phyloP scores from a whole-genome alignment of 1,284 basidiomycete genomes.

The Ustilago curta region DNA sequence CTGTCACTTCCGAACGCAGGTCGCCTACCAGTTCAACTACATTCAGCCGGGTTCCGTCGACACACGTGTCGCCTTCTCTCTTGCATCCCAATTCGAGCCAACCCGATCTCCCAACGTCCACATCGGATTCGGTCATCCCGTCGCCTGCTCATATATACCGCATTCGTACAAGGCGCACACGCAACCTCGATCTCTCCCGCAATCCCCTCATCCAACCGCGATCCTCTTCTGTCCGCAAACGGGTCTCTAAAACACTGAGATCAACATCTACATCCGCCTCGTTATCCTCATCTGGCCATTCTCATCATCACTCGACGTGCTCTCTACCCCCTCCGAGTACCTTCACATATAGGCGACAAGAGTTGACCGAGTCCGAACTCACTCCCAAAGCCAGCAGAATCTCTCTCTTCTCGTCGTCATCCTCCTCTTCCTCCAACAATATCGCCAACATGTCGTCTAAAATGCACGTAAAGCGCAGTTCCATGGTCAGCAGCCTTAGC shows the following conservation, averaged over 20 bases:
- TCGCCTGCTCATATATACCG: constrained; percentile 3
- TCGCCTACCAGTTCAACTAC: too few species aligned
- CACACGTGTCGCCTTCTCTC: not conserved
- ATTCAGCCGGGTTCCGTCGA: not conserved
- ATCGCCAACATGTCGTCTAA: constrained; percentile 15
- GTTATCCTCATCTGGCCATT: not conserved
- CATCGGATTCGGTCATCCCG: not conserved
- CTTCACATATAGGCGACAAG: not conserved
- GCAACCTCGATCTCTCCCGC: constrained; percentile 19
- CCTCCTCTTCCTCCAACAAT: too few species aligned
- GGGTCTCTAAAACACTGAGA: not conserved
- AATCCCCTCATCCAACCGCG: constrained; percentile 17
- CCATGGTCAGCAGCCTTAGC: constrained; percentile 26
- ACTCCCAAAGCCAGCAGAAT: constrained; percentile 15
- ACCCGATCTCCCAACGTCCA: not conserved
- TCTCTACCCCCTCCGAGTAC: constrained; percentile 1
- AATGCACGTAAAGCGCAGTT: constrained; percentile 21
- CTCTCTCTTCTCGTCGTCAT: constrained; percentile 6
- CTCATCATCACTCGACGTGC: constrained; percentile 1
- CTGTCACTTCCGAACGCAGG: too few species aligned
- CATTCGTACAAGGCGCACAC: constrained; percentile 18
- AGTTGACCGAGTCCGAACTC: constrained; percentile 1
- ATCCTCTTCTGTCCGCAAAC: constrained; percentile 15
- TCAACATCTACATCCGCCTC: too few species aligned
- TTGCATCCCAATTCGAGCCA: not conserved